Conservation (phyloP, 2,329 filamentous ascomycete genomes). For the Helicocarpus griseus region DNA sequence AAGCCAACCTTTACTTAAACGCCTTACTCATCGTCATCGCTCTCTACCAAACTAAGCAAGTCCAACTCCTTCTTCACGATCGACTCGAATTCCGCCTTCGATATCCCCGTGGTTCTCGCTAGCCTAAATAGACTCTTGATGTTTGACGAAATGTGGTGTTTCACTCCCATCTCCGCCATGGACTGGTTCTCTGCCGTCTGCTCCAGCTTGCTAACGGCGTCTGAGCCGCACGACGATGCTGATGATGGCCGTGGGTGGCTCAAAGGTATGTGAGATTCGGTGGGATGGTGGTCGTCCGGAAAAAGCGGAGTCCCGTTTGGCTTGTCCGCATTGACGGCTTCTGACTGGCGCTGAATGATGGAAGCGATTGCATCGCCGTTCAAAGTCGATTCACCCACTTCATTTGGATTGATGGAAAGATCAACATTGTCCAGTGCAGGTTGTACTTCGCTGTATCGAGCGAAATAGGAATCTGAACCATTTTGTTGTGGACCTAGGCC, state of each 20-base stretch:
- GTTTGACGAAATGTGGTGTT: conserved; percentile 54
- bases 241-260: conserved; percentile 36
- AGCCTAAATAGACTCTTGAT: conserved; percentile 55
- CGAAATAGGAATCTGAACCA: conserved; percentile 51
- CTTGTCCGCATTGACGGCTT: conserved; percentile 10
- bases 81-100: conserved; percentile 48
- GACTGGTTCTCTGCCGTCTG: conserved; percentile 41
- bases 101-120: conserved; percentile 49
- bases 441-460: conserved; percentile 53
- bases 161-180: conserved; percentile 50
- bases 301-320: background rate
- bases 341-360: conserved; percentile 30
- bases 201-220: conserved; percentile 47
- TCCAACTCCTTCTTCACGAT: conserved; percentile 52
- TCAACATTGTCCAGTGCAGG: conserved; percentile 55
- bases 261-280: conserved; percentile 14
- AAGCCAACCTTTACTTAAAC: background rate
- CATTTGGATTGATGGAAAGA: conserved; percentile 44
- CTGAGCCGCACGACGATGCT: conserved; percentile 33
- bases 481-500: conserved; percentile 21
- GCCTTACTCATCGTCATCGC: conserved; percentile 20
- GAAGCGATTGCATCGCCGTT: conserved; percentile 42
- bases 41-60: conserved; percentile 46
- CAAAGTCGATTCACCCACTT: conserved; percentile 43
- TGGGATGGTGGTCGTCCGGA: background rate